These are phyloP conservation scores for Cyclocybe cylindracea DNA, from an alignment of 768 basidiomycete species.

Conservation along the genomic window DNA sequence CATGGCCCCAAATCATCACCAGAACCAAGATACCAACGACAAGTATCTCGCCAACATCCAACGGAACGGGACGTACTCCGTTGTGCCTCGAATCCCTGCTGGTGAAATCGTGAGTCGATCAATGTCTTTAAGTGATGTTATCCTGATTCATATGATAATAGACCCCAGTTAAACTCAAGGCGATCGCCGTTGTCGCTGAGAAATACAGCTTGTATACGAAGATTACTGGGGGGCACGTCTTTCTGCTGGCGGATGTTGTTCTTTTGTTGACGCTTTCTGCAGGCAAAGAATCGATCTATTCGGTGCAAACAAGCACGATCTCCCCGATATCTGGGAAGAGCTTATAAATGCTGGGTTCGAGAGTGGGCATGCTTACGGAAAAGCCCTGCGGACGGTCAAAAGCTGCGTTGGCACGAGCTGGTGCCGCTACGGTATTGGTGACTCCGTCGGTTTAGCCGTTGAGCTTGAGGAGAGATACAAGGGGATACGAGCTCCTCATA, in stretches of 20 bases:
- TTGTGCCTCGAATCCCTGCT: constrained; percentile 70
- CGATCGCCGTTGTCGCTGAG: constrained; percentile 63
- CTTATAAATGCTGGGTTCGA: constrained; percentile 69
- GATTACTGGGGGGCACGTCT: constrained; percentile 24
- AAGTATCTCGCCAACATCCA: constrained; percentile 73
- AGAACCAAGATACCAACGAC: constrained; percentile 76
- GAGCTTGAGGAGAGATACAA: constrained; percentile 73
- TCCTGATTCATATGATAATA: background rate
- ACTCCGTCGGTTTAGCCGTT: constrained; percentile 74
- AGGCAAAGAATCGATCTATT: constrained; percentile 72
- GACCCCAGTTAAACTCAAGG: constrained; percentile 67
- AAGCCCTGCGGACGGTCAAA: constrained; percentile 72
- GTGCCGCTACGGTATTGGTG: constrained; percentile 75
- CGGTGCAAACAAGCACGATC: constrained; percentile 67
- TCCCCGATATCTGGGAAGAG: constrained; percentile 68
- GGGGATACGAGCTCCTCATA: constrained; percentile 70
- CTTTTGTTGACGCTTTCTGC: constrained; percentile 9
- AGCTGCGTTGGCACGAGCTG: constrained; percentile 70
- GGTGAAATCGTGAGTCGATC: constrained; percentile 48
- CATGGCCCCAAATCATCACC: constrained; percentile 61
- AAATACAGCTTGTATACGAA: constrained; percentile 69
- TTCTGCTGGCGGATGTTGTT: no score
- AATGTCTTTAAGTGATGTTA: background rate
- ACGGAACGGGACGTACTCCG: constrained; percentile 68
- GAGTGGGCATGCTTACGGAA: constrained; percentile 76